Base-by-base conservation (phyloP, 164 flowering plant genomes). In the Piper longum region DNA sequence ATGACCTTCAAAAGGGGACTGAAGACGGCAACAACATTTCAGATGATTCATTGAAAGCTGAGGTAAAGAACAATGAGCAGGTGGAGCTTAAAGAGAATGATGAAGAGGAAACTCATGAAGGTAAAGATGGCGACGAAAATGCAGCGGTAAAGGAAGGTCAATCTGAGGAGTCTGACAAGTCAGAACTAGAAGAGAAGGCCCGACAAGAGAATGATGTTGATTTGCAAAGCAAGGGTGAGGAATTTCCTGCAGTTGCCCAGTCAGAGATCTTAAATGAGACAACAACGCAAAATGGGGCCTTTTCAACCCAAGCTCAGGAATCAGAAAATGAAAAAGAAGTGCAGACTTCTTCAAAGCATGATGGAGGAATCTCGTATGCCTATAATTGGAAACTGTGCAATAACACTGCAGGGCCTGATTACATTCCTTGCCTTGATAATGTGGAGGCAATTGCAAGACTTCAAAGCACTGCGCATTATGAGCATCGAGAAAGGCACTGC, bases 401-500 rank as follows among this genome's bases (percentile, higher is more conserved):
- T 69, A 75, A 71, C 62, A 84, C 96, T 55, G 96, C 91, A 54
- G 97, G 96, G 11, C 73, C 87, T 54, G 99, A 93, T 83, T 93
- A 74, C 76, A 90, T 93, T 55, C 99, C 99, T 12, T 93, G 99
- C 73, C 95, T 93, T 64, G 99, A 93, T 73, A 93, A 93, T 73
- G 71, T 72, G 79, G 66, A 79, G 68, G 96, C 92, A 43, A 87
- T 93, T 58, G 82, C 41, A 74, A 77, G 72, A 43, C 96, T 93
- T 62, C 74, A 41, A 26, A 74, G 76, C 64, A 93, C 97, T 41
- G 90, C 87, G 78, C 99, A 93, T 70, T 93, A 93, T 72, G 97
- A 93, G 59, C 99, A 93, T 71, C 77, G 96, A 43, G 99, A 93
- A 74, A 88, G 99, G 71, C 99, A 93, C 71, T 93, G 99, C 59